Evolutionary conservation across 2,329 filamentous ascomycete genomes (phyloP), one percentile per base, ranked within the genome.

Genomic region (Furcasterigmium furcatum): DNA sequence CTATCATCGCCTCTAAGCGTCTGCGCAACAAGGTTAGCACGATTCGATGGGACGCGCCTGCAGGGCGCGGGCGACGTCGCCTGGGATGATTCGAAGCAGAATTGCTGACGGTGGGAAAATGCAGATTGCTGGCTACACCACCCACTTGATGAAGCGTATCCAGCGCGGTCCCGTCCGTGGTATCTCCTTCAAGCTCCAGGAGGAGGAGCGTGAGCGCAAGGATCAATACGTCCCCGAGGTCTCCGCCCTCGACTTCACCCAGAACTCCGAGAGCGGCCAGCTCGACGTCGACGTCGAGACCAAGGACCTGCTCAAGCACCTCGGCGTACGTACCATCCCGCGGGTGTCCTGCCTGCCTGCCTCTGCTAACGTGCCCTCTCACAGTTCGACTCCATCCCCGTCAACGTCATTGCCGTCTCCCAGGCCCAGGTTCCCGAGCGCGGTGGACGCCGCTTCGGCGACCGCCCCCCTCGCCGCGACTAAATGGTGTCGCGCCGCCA

Each of bases 111-210:
- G 38, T 20, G 29, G 7, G 38, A 20, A 39, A 35, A 42, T 50
- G 44, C 58, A 92, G 89, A 95, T 96, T 79, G 91, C 94, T 68
- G 94, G 94, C 66, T 97, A 96, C 85, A 96, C 92, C 65, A 97
- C 94, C 60, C 91, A 95, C 72, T 73, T 95, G 76, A 99, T 99
- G 95, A 97, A 97, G 87, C 94, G 94, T 77, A 99, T 99, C 65
- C 94, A 97, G 83, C 91, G 94, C 73, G 94, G 94, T 58, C 94
- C 94, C 58, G 94, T 99, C 76, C 95, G 94, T 66, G 94, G 94
- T 82, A 99, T 99, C 79, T 99, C 95, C 76, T 99, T 99, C 91
- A 99, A 99, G 85, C 89, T 99, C 52, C 94, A 99, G 80, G 94
- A 99, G 82, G 94, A 99, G 82, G 94, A 99, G 87, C 90, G 94